Evolutionary conservation across 768 basidiomycete genomes (phyloP), one percentile per base, ranked within the genome.

Genomic region (Trametes coccinea): DNA sequence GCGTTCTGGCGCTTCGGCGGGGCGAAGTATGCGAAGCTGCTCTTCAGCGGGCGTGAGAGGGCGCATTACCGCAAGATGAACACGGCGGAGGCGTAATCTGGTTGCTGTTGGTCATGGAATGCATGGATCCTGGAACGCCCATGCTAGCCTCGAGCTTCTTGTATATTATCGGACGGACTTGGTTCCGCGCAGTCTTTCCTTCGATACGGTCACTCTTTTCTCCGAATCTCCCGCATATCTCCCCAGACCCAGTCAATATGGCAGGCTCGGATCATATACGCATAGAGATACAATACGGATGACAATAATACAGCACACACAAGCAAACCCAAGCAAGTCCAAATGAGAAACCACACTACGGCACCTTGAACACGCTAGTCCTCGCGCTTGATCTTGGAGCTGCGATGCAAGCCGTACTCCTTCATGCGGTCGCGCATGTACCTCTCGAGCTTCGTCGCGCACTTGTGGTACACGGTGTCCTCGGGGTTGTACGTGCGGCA

Each of bases 401-500:
- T 64, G 14, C 62, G 33, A 8, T 56, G 53, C 33, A 71, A 46
- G 22, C 60, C 63, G 17, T 67, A 63, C 48, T 55, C 53, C 47
- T 68, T 66, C 56, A 71, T 61, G 52, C 68, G 70, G 2, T 86
- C 85, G 59, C 83, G 84, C 71, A 95, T 77, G 65, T 84, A 87
- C 71, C 85, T 89, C 69, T 95, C 93, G 74, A 98, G 73, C 74
- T 85, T 89, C 66, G 82, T 87, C 7, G 95, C 95, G 66, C 92
- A 90, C 76, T 88, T 91, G 56, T 87, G 84, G 72, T 95, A 97
- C 53, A 89, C 81, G 3, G 87, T 84, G 27, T 78, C 79, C 67
- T 93, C 90, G 2, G 87, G 86, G 71, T 99, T 99, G 76, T 96
- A 98, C 53, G 79, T 73, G 58, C 87, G 80, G 75, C 95, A 97